Evolutionary conservation across 768 basidiomycete genomes (phyloP).

Genomic region (Mycena chlorophos): DNA sequence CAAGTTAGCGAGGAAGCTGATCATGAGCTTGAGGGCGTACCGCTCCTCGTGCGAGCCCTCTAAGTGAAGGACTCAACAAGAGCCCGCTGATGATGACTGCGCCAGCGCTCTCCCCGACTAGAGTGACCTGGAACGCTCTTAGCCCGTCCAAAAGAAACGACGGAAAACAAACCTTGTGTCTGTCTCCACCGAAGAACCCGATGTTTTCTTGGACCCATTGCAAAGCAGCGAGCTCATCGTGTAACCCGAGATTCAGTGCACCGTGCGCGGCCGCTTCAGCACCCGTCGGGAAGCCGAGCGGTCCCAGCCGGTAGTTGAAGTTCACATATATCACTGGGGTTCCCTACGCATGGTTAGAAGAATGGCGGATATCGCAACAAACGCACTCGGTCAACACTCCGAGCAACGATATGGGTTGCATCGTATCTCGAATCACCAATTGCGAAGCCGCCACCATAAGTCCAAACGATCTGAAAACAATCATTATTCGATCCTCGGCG

Average conservation of each 20-base stretch:
- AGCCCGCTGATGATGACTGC: conserved; percentile 41
- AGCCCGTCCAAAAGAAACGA: not conserved
- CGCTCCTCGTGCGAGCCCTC: conserved; percentile 29
- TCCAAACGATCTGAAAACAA: conserved; percentile 38
- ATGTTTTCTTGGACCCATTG: conserved; percentile 57
- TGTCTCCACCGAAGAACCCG: conserved; percentile 53
- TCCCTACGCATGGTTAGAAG: conserved; percentile 26
- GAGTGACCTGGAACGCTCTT: conserved; percentile 35
- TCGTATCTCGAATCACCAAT: conserved; percentile 33
- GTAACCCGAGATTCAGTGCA: conserved; percentile 40
- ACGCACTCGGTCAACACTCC: conserved; percentile 37
- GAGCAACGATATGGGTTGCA: conserved; percentile 36
- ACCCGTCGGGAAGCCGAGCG: conserved; percentile 47
- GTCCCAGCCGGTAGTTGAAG: conserved; percentile 44
- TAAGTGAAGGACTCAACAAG: conserved; percentile 30
- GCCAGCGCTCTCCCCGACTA: conserved; percentile 49
- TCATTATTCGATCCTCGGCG: not conserved
- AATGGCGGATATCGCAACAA: not conserved
- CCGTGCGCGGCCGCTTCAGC: conserved; percentile 35
- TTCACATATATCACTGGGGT: conserved; percentile 46
- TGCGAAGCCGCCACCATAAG: conserved; percentile 39
- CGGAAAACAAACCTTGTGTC: conserved; percentile 30
- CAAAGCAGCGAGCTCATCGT: conserved; percentile 40
- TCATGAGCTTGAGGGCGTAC: conserved; percentile 22
- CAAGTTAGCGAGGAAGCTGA: not conserved